Evolutionary conservation across 106 monocot species (phyloP).

Genomic region (Acanthochlamys bracteata): DNA sequence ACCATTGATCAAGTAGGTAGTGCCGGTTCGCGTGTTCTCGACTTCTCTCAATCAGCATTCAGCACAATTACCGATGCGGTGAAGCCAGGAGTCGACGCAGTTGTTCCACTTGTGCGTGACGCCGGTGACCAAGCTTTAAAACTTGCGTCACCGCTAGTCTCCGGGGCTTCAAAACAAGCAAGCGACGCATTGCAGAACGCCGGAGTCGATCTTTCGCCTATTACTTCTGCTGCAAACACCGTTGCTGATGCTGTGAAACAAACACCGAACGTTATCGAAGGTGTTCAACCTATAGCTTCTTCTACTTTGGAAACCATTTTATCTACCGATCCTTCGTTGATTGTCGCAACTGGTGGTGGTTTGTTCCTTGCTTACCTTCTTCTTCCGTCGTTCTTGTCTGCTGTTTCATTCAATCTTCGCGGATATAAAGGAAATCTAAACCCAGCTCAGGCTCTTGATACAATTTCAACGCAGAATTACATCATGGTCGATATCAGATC

Average conservation of each 20-base stretch:
- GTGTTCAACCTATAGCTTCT: constrained; percentile 75
- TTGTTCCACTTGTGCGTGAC: constrained; percentile 42
- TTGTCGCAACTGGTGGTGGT: constrained; percentile 54
- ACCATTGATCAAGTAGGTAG: constrained; percentile 51
- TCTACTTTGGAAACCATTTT: constrained; percentile 64
- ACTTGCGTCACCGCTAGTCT: constrained; percentile 59
- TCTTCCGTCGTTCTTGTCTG: constrained; percentile 62
- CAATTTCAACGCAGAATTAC: constrained; percentile 53
- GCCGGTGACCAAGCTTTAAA: constrained; percentile 70
- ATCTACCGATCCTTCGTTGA: constrained; percentile 52
- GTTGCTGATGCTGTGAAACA: constrained; percentile 56
- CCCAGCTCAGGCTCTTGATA: constrained; percentile 70
- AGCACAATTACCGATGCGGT: constrained; percentile 43
- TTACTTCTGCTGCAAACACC: constrained; percentile 63
- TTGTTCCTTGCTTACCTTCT: constrained; percentile 68
- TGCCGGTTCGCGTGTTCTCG: constrained; percentile 37
- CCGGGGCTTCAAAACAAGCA: constrained; percentile 66
- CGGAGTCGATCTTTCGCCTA: constrained; percentile 65
- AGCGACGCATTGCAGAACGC: constrained; percentile 63
- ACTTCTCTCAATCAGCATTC: constrained; percentile 26
- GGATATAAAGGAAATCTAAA: constrained; percentile 93
- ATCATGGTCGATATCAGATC: constrained; percentile 71
- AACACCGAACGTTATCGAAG: constrained; percentile 60
- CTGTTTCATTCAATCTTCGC: constrained; percentile 68
- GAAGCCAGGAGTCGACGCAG: constrained; percentile 63